Evolutionary conservation across 768 basidiomycete genomes (phyloP).

Genomic region (Kockovaella imperatae): DNA sequence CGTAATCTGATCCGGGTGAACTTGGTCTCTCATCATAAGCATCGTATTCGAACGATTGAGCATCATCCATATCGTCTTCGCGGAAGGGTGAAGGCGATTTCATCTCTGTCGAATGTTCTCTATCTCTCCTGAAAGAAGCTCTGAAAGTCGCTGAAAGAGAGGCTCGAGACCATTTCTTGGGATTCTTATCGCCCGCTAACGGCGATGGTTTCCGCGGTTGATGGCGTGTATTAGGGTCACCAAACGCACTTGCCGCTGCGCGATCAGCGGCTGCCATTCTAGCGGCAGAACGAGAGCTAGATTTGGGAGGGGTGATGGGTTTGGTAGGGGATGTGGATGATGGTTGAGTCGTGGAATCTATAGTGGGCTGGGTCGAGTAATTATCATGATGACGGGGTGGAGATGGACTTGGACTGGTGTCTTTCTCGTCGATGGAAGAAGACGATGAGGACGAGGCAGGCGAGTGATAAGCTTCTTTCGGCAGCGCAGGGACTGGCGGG

Average conservation of each 20-base stretch:
- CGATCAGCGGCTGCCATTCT: constrained; percentile 28
- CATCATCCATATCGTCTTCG: background rate
- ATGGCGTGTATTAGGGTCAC: constrained; percentile 22
- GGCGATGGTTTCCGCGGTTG: constrained; percentile 34
- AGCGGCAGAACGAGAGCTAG: constrained; percentile 12
- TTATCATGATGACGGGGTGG: background rate
- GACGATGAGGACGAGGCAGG: background rate
- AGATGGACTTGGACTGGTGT: background rate
- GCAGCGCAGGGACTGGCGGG: constrained; percentile 19
- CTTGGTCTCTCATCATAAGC: background rate
- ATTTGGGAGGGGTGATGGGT: background rate
- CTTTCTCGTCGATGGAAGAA: background rate
- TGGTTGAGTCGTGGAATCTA: background rate
- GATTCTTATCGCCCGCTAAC: constrained; percentile 15
- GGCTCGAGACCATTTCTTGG: too few species aligned
- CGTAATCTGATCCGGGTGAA: background rate
- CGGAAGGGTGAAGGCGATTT: too few species aligned
- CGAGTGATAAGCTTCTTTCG: constrained; percentile 5
- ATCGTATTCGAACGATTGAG: background rate
- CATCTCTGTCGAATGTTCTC: too few species aligned
- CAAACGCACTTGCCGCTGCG: constrained; percentile 23
- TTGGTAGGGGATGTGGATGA: constrained; percentile 2
- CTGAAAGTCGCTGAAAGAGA: too few species aligned
- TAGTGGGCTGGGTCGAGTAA: constrained; percentile 3
- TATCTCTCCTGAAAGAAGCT: too few species aligned